Conservation (phyloP, 2,329 filamentous ascomycete genomes). For the Ophiostoma sp. region DNA sequence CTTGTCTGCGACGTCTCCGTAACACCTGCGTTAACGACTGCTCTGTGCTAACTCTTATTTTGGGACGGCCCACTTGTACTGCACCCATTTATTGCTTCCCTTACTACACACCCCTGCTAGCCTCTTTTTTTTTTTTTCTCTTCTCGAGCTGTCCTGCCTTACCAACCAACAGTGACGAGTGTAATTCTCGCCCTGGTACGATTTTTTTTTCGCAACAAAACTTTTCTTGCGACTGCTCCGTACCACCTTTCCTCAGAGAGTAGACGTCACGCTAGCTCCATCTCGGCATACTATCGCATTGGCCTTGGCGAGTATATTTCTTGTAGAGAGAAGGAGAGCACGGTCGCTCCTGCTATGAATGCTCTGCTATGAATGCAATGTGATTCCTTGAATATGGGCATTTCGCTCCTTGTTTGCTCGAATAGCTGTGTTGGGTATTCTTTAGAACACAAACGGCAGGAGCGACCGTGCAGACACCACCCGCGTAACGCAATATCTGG, state of each 20-base stretch:
- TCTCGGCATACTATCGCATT: background rate
- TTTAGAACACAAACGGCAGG: background rate
- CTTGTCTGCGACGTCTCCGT: constrained; percentile 7
- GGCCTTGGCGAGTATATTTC: background rate
- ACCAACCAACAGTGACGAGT: constrained; percentile 26
- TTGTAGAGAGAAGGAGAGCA: background rate
- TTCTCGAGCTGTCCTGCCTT: constrained; percentile 19
- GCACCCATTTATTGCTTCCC: background rate
- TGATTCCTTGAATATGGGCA: no score
- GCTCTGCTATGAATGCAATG: no score
- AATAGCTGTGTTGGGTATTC: no score
- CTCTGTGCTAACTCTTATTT: background rate
- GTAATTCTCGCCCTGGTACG: constrained; percentile 18
- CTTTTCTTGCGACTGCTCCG: background rate
- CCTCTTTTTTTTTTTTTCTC: constrained; percentile 17
- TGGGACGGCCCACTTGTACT: background rate
- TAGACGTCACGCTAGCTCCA: background rate
- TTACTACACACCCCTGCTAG: constrained; percentile 9
- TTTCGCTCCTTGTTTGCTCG: no score
- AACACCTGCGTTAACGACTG: background rate
- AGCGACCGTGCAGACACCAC: constrained; percentile 7
- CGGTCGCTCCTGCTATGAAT: no score
- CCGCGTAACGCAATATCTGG: background rate
- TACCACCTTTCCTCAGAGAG: background rate
- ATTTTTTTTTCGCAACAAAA: background rate